These are phyloP conservation scores for Botryosphaeria dothidea DNA, from an alignment of 2,329 filamentous ascomycete species.

Conservation along the genomic window DNA sequence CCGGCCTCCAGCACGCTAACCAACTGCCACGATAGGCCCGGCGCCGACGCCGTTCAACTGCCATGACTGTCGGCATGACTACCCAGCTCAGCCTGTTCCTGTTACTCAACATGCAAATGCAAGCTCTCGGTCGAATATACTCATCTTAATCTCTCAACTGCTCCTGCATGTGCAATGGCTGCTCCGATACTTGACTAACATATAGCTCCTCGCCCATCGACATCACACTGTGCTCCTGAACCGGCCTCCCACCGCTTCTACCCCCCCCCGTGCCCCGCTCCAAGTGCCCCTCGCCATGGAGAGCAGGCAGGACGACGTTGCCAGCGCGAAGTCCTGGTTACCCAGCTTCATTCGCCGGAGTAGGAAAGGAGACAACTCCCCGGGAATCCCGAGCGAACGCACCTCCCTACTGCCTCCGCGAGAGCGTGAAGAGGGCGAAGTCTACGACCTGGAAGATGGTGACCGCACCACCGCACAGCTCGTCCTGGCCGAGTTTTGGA, in stretches of 20 bases:
- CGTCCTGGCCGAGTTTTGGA: constrained; percentile 61
- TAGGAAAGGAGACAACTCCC: constrained; percentile 22
- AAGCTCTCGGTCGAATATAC: not conserved
- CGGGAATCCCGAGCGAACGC: constrained; percentile 36
- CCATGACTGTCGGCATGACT: constrained; percentile 13
- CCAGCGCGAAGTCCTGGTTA: constrained; percentile 30
- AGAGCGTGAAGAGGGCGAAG: constrained; percentile 41
- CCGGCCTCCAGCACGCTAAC: not conserved
- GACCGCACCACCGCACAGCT: constrained; percentile 36
- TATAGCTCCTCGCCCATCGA: not conserved
- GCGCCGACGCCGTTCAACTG: not conserved
- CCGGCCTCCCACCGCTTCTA: not conserved
- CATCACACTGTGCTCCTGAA: not conserved
- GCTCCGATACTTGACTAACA: not conserved
- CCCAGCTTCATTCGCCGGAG: constrained; percentile 26
- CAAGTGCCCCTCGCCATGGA: constrained; percentile 7
- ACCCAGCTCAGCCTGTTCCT: not conserved
- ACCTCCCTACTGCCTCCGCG: constrained; percentile 46
- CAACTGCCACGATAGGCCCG: not conserved
- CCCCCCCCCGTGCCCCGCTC: not conserved
- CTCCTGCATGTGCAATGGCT: not conserved
- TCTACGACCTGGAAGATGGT: constrained; percentile 40
- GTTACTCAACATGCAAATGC: not conserved
- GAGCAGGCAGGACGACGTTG: constrained; percentile 18
- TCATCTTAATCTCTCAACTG: not conserved